Percentiles rank a stretch among this genome's conserved stretches.
Evolutionary conservation across 2,329 filamentous ascomycete species (phyloP).

Genomic region (Neonectria faginata): DNA sequence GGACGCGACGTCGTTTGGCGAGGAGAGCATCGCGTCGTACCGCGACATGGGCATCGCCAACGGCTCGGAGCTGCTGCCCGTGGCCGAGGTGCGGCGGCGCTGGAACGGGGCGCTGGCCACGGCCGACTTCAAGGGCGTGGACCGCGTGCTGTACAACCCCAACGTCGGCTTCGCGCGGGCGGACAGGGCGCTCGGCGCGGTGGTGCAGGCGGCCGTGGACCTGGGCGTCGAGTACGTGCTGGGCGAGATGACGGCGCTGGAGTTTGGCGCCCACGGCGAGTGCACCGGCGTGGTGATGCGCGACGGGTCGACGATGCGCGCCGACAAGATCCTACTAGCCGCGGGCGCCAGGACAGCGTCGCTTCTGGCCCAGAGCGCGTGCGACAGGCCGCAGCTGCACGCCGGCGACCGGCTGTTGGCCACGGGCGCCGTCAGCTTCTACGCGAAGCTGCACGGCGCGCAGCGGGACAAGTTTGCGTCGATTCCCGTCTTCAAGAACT

Average conservation of each 20-base stretch:
- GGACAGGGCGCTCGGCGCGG: slow-evolving; percentile 65
- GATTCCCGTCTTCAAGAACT: slow-evolving; percentile 66
- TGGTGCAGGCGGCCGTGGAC: slow-evolving; percentile 64
- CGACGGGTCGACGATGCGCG: slow-evolving; percentile 59
- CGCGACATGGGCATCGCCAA: slow-evolving; percentile 54
- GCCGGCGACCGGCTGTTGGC: slow-evolving; percentile 66
- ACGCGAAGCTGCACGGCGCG: slow-evolving; percentile 52
- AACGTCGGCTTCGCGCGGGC: slow-evolving; percentile 70
- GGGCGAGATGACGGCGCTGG: slow-evolving; percentile 60
- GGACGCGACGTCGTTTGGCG: slow-evolving; percentile 57
- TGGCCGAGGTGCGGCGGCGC: slow-evolving; percentile 64
- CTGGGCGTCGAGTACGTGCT: slow-evolving; percentile 67
- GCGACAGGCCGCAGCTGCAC: slow-evolving; percentile 62
- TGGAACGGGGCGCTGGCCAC: slow-evolving; percentile 69
- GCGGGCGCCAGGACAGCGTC: slow-evolving; percentile 69
- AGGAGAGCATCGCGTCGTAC: slow-evolving; percentile 56
- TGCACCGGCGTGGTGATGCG: slow-evolving; percentile 63
- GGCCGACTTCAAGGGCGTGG: slow-evolving; percentile 66
- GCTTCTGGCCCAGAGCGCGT: slow-evolving; percentile 64
- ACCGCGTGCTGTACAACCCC: slow-evolving; percentile 67
- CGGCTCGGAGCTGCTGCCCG: slow-evolving; percentile 54
- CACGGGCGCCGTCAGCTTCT: slow-evolving; percentile 63
- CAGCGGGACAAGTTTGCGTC: slow-evolving; percentile 61
- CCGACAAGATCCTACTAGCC: slow-evolving; percentile 65
- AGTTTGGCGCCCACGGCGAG: slow-evolving; percentile 58